Evolutionary conservation across 1,284 basidiomycete genomes (phyloP).

Genomic region (Ceratobasidium sp.): DNA sequence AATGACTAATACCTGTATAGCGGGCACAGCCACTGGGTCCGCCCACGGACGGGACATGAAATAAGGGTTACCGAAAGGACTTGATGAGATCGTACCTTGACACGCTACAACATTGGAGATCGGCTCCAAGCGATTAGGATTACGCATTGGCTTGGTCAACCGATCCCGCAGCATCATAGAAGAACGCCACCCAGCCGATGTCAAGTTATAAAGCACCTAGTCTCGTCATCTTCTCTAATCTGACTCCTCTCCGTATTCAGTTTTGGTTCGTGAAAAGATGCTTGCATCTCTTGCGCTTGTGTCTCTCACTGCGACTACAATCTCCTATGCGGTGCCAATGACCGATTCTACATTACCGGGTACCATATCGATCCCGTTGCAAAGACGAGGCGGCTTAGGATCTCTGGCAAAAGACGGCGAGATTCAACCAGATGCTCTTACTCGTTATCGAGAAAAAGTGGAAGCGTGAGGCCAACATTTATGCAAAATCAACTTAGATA

Average conservation of each 20-base stretch:
- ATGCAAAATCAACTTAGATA: too few relatives aligned
- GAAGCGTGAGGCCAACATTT: constrained; percentile 13
- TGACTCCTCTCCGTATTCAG: neutral
- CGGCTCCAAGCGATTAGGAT: constrained; percentile 15
- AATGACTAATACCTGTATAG: neutral
- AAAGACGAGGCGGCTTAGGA: neutral
- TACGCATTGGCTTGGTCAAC: neutral
- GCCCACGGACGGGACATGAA: neutral
- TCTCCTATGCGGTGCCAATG: constrained; percentile 18
- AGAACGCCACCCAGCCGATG: neutral
- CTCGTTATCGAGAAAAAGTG: constrained; percentile 17
- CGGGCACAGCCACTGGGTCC: neutral
- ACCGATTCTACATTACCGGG: neutral
- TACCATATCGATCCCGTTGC: constrained; percentile 16
- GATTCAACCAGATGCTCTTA: constrained; percentile 21
- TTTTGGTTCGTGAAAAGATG: constrained; percentile 4
- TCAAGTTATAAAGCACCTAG: constrained; percentile 8
- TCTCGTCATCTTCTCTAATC: neutral
- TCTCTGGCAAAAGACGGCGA: constrained; percentile 14
- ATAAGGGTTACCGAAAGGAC: neutral
- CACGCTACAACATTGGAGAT: neutral
- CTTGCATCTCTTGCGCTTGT: neutral
- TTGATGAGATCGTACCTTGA: constrained; percentile 14
- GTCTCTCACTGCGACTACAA: constrained; percentile 1
- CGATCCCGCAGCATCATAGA: constrained; percentile 28